These are phyloP conservation scores for Cadophora sp. DNA, from an alignment of 2,329 filamentous ascomycete species.

Conservation along the genomic window DNA sequence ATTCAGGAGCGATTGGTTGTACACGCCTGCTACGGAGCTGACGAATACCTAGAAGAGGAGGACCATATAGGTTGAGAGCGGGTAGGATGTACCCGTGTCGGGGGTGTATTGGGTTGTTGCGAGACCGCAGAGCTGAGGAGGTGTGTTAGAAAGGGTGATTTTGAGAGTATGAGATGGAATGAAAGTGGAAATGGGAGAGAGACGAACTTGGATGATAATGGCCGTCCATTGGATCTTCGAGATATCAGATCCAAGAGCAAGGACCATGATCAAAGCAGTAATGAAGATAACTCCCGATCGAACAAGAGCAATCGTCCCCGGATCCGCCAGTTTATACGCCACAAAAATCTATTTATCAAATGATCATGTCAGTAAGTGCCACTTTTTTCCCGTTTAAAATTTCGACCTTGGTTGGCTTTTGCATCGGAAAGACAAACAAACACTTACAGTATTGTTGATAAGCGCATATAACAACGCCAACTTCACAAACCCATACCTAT, in stretches of 20 bases:
- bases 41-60: slow-evolving; percentile 46
- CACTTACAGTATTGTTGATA: slow-evolving; percentile 46
- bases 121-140: slow-evolving; percentile 42
- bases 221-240: slow-evolving; percentile 45
- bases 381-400: too few relatives aligned
- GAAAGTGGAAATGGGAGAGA: too few relatives aligned
- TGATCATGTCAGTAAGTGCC: slow-evolving; percentile 26
- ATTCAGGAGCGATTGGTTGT: slow-evolving; percentile 47
- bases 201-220: slow-evolving; percentile 44
- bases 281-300: slow-evolving; percentile 46
- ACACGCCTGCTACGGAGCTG: slow-evolving; percentile 46
- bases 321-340: slow-evolving; percentile 45
- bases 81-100: slow-evolving; percentile 41
- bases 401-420: background rate
- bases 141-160: background rate
- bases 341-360: slow-evolving; percentile 41
- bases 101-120: slow-evolving; percentile 45
- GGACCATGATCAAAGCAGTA: slow-evolving; percentile 45
- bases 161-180: background rate
- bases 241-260: slow-evolving; percentile 40
- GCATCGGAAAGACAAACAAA: background rate
- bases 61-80: slow-evolving; percentile 44
- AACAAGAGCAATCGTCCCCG: slow-evolving; percentile 45
- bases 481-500: slow-evolving; percentile 45
- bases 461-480: slow-evolving; percentile 47